Conservation (phyloP, 2,329 filamentous ascomycete species). For the Sarocladiaceae sp. region DNA sequence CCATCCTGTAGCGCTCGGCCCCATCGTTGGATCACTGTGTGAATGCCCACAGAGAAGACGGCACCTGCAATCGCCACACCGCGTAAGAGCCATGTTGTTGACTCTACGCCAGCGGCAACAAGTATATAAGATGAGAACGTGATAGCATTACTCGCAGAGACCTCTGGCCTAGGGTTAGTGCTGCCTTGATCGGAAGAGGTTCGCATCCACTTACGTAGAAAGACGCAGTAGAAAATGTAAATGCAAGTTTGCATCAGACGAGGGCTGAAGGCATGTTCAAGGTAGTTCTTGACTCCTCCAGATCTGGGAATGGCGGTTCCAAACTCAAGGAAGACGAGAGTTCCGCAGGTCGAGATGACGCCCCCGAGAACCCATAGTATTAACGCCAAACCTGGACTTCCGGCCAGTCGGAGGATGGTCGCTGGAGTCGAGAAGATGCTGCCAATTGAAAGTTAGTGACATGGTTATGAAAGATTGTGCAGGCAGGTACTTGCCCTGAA, state of each 20-base stretch:
- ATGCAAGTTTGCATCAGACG: slow-evolving; percentile 17
- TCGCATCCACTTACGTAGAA: slow-evolving; percentile 14
- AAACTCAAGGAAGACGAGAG: slow-evolving; percentile 19
- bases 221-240: slow-evolving; percentile 18
- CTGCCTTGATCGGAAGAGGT: too few species aligned
- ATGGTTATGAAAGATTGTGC: background rate
- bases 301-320: slow-evolving; percentile 17
- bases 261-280: slow-evolving; percentile 17
- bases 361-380: slow-evolving; percentile 19
- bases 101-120: background rate
- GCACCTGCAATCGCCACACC: background rate
- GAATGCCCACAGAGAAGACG: background rate
- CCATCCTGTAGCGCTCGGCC: background rate
- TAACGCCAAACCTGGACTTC: slow-evolving; percentile 18
- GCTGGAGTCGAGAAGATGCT: slow-evolving; percentile 20
- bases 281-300: slow-evolving; percentile 20
- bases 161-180: background rate
- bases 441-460: background rate
- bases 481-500: slow-evolving; percentile 16
- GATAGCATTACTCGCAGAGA: background rate
- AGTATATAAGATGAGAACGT: slow-evolving; percentile 1
- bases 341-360: slow-evolving; percentile 16
- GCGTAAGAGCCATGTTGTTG: background rate
- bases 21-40: background rate
- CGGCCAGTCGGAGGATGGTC: slow-evolving; percentile 16